These are phyloP conservation scores for Aquilaria yunnanensis DNA, from an alignment of 345 rosid genomes.

Conservation along the genomic window DNA sequence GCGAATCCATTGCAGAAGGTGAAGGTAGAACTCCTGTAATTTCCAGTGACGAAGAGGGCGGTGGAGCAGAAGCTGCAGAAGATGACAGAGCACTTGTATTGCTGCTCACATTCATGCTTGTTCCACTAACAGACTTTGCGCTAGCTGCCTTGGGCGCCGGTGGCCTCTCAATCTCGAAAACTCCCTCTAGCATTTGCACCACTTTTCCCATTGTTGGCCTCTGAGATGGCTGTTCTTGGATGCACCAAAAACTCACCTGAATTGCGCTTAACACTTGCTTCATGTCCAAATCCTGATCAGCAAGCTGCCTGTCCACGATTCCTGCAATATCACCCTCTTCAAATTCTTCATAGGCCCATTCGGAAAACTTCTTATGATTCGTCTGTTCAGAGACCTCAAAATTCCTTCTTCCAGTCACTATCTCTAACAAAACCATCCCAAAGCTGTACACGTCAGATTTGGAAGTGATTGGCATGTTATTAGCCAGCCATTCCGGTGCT, in stretches of 20 bases:
- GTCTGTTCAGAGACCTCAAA: constrained; percentile 36
- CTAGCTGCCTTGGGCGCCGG: constrained; percentile 33
- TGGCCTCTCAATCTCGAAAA: constrained; percentile 35
- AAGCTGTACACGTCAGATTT: constrained; percentile 64
- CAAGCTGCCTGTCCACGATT: constrained; percentile 38
- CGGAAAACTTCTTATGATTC: constrained; percentile 35
- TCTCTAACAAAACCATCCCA: constrained; percentile 57
- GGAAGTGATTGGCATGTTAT: constrained; percentile 39
- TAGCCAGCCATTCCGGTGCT: constrained; percentile 61
- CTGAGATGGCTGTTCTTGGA: constrained; percentile 47
- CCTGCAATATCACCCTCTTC: constrained; percentile 33
- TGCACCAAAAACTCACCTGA: constrained; percentile 54
- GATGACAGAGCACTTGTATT: constrained; percentile 33
- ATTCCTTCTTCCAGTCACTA: constrained; percentile 53
- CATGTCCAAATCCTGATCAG: constrained; percentile 28
- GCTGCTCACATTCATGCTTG: constrained; percentile 32
- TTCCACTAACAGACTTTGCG: constrained; percentile 23
- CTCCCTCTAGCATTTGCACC: constrained; percentile 62
- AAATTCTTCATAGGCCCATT: constrained; percentile 45
- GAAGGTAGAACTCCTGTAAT: constrained; percentile 39
- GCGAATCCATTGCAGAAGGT: constrained; percentile 25
- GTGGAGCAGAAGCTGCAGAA: constrained; percentile 33
- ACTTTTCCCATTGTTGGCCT: constrained; percentile 62
- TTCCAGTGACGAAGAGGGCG: constrained; percentile 38
- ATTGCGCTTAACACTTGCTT: constrained; percentile 45